Conservation (phyloP, 163 green algal genomes). For the Chlamydomonas reinhardtii region DNA sequence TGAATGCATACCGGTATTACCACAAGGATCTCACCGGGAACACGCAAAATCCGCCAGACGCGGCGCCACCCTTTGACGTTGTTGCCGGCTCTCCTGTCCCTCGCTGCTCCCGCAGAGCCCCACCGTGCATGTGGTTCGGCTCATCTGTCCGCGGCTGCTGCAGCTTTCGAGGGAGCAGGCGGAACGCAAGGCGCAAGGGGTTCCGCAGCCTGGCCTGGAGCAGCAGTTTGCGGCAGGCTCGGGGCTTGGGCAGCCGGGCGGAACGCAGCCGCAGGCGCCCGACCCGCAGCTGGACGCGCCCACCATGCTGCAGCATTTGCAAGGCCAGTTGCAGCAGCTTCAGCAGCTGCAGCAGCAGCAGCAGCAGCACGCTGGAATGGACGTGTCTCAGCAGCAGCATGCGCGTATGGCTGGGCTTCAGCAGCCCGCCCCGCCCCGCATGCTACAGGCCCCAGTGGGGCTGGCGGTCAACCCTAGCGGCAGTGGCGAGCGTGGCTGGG, state of each 20-base stretch:
- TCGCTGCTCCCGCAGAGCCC: slow-evolving; percentile 4
- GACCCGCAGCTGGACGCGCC: no score
- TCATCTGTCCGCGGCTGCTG: slow-evolving; percentile 31
- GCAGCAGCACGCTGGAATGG: neutral
- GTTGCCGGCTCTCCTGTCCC: no score
- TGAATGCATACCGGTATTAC: no score
- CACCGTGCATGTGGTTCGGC: slow-evolving; percentile 36
- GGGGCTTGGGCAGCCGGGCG: no score
- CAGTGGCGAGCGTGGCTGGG: neutral
- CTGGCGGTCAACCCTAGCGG: neutral
- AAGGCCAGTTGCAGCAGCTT: neutral
- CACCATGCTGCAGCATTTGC: neutral
- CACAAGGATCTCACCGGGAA: no score
- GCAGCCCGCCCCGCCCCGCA: neutral
- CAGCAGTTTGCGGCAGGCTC: no score
- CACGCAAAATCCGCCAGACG: no score
- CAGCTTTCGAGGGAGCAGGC: slow-evolving; percentile 14
- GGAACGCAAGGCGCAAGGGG: neutral
- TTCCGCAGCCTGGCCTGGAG: no score
- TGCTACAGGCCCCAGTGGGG: neutral
- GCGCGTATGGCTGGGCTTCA: neutral
- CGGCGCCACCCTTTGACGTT: no score
- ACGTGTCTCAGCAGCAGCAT: no score
- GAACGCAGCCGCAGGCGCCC: no score
- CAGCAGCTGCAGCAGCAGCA: slow-evolving; percentile 1